These are phyloP conservation scores for Lolium multiflorum DNA, from an alignment of 176 grass and related monocot species.

Conservation along the genomic window DNA sequence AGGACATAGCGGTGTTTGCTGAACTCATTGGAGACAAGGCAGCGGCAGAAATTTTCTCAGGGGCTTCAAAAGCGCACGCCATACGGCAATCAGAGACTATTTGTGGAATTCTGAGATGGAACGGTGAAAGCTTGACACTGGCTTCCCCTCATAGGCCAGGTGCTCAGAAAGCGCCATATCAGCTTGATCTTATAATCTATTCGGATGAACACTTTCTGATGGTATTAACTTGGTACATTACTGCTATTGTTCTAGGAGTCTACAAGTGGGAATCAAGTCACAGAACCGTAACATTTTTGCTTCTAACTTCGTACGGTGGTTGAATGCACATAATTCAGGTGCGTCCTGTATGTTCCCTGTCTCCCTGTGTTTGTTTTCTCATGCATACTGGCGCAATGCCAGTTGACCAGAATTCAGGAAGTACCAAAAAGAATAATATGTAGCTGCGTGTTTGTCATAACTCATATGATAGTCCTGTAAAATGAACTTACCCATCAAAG, in stretches of 20 bases:
- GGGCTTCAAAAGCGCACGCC: slow-evolving; percentile 61
- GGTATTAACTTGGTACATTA: slow-evolving; percentile 17
- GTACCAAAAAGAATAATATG: no score
- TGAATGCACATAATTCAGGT: slow-evolving; percentile 71
- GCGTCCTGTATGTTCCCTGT: neutral
- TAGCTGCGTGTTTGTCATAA: no score
- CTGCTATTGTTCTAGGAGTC: slow-evolving; percentile 53
- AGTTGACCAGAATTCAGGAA: no score
- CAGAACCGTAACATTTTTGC: slow-evolving; percentile 77
- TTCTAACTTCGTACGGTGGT: slow-evolving; percentile 91
- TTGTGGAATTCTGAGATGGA: slow-evolving; percentile 85
- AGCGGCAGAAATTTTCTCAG: slow-evolving; percentile 57
- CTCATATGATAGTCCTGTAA: no score
- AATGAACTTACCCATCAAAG: no score
- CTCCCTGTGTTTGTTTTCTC: slow-evolving; percentile 9
- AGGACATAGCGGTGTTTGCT: slow-evolving; percentile 71
- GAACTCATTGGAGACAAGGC: slow-evolving; percentile 62
- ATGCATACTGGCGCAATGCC: no score
- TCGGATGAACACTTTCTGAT: neutral
- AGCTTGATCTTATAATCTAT: neutral
- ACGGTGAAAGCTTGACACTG: slow-evolving; percentile 94
- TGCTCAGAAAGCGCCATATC: slow-evolving; percentile 23
- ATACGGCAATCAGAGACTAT: slow-evolving; percentile 69
- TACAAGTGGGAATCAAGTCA: slow-evolving; percentile 61
- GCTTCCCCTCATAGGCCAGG: slow-evolving; percentile 66